Evolutionary conservation across 768 basidiomycete species (phyloP).

Genomic region (Pleurotus sapidus): DNA sequence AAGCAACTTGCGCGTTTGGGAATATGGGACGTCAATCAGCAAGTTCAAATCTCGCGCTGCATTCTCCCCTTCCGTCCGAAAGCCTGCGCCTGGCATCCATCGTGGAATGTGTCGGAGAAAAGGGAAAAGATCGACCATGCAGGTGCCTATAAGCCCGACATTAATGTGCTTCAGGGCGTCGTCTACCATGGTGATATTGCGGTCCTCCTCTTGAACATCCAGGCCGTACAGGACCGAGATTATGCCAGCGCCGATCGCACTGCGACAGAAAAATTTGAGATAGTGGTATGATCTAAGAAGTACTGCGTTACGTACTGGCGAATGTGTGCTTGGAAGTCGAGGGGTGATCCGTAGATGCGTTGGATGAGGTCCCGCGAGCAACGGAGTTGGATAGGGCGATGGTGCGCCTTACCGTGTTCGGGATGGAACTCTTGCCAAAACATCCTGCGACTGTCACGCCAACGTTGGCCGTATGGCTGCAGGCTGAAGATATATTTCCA

Average conservation of each 20-base stretch:
- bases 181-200: background rate
- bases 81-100: slow-evolving; percentile 60
- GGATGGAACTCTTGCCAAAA: slow-evolving; percentile 40
- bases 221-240: background rate
- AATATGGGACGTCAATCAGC: slow-evolving; percentile 35
- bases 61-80: slow-evolving; percentile 43
- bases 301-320: background rate
- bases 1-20: slow-evolving; percentile 19
- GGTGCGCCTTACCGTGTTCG: slow-evolving; percentile 14
- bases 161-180: background rate
- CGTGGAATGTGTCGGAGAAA: slow-evolving; percentile 45
- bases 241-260: background rate
- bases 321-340: background rate
- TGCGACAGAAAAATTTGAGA: background rate
- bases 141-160: background rate
- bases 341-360: background rate
- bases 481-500: slow-evolving; percentile 35
- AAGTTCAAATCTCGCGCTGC: slow-evolving; percentile 37
- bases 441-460: slow-evolving; percentile 37
- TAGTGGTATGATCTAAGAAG: too few species aligned
- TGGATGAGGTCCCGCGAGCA: background rate
- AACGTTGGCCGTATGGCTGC: slow-evolving; percentile 35
- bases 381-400: background rate
- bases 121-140: background rate
- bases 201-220: background rate